phyloP scores from a whole-genome alignment of 2,329 filamentous ascomycete species.

The Ceratocystis cubensis region DNA sequence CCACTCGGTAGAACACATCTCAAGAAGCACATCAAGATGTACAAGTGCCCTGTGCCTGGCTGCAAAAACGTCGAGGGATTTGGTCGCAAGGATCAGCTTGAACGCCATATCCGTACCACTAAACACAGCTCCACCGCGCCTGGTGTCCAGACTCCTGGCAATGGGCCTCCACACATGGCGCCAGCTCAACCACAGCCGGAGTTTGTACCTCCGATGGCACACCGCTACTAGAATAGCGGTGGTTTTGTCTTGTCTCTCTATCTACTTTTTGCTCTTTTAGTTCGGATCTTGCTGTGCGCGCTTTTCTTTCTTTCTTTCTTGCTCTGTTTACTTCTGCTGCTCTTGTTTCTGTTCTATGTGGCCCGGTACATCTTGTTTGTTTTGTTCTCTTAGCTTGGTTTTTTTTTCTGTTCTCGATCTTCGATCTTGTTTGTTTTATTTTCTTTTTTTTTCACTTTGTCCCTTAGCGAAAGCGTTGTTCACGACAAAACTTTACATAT shows the following conservation, averaged over 20 bases:
- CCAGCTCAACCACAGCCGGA: conserved; percentile 4
- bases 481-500: conserved; percentile 5
- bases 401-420: neutral
- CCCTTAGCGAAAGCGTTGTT: conserved; percentile 13
- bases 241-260: neutral
- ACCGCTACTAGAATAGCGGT: conserved; percentile 2
- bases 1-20: conserved; percentile 16
- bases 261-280: neutral
- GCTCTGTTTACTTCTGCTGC: neutral
- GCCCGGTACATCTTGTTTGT: conserved; percentile 6
- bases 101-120: conserved; percentile 19
- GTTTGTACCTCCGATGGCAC: conserved; percentile 7
- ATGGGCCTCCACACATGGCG: conserved; percentile 3
- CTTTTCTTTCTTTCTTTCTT: neutral
- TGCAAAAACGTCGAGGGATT: conserved; percentile 20
- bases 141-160: neutral
- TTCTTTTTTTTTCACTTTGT: conserved; percentile 2
- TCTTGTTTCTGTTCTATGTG: conserved; percentile 4
- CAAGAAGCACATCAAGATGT: conserved; percentile 20
- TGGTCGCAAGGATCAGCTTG: conserved; percentile 20
- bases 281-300: neutral
- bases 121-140: conserved; percentile 15
- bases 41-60: conserved; percentile 18
- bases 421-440: neutral
- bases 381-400: neutral